phyloP scores from a whole-genome alignment of 169 alveolate species.

The Eimeria falciformis region DNA sequence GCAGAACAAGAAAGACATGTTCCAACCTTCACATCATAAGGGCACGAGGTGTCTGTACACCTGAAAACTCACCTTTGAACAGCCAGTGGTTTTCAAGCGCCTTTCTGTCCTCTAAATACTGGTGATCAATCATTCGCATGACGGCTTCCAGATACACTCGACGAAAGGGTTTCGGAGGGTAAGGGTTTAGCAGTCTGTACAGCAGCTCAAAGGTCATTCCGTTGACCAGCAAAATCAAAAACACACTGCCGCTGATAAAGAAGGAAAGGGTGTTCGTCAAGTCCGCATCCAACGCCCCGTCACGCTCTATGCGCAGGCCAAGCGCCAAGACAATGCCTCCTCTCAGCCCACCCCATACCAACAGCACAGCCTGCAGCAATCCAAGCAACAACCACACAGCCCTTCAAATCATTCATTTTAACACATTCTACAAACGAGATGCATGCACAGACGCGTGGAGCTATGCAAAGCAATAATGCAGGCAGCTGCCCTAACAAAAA shows the following conservation, averaged over 20 bases:
- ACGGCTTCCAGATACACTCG: constrained; percentile 90
- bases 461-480: too few relatives aligned
- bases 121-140: constrained; percentile 89
- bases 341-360: constrained; percentile 95
- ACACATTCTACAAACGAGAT: too few relatives aligned
- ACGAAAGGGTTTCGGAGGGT: constrained; percentile 91
- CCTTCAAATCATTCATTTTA: too few relatives aligned
- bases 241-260: constrained; percentile 93
- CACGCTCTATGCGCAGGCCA: constrained; percentile 93
- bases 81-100: constrained; percentile 88
- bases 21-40: background rate
- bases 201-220: constrained; percentile 93
- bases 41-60: background rate
- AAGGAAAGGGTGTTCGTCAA: constrained; percentile 89
- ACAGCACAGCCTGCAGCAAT: constrained; percentile 80
- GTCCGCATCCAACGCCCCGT: constrained; percentile 83
- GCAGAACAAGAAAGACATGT: background rate
- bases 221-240: constrained; percentile 90
- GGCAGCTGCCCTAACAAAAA: too few relatives aligned
- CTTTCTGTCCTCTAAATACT: constrained; percentile 83
- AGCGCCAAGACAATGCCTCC: constrained; percentile 94
- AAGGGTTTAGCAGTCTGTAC: constrained; percentile 87
- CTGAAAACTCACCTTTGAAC: constrained; percentile 78
- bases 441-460: too few relatives aligned
- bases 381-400: background rate